Evolutionary conservation across 2,329 filamentous ascomycete genomes (phyloP).

Genomic region (Paracamarosporium sp.): DNA sequence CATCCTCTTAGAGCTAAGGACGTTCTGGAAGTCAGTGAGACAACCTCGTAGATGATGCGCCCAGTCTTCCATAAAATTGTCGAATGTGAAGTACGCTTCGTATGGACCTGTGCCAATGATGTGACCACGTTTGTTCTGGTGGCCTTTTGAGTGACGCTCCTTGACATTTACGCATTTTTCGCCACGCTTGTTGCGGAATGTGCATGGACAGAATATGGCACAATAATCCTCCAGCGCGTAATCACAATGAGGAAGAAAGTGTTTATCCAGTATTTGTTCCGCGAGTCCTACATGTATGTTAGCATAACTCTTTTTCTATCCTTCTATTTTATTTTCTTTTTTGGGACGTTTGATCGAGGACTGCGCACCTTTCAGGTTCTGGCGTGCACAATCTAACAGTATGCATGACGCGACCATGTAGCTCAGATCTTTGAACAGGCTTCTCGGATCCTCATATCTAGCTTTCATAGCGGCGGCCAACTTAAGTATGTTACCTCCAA

Average conservation of each 20-base stretch:
- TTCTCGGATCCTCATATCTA: slow-evolving; percentile 36
- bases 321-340: no score
- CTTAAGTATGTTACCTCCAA: slow-evolving; percentile 59
- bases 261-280: slow-evolving; percentile 14
- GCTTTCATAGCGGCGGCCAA: slow-evolving; percentile 52
- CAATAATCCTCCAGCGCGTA: slow-evolving; percentile 54
- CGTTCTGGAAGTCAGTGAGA: slow-evolving; percentile 30
- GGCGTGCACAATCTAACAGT: slow-evolving; percentile 54
- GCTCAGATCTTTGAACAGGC: slow-evolving; percentile 54
- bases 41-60: not conserved
- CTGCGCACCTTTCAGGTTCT: slow-evolving; percentile 34
- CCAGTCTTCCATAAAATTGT: slow-evolving; percentile 6
- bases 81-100: slow-evolving; percentile 31
- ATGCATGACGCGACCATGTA: slow-evolving; percentile 60
- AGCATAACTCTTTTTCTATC: no score
- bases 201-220: slow-evolving; percentile 55
- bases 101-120: not conserved
- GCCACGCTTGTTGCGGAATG: slow-evolving; percentile 29
- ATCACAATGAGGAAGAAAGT: slow-evolving; percentile 53
- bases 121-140: not conserved
- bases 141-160: not conserved
- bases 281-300: not conserved
- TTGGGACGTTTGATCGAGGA: not conserved
- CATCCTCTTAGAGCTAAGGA: slow-evolving; percentile 2
- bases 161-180: not conserved